Evolutionary conservation across 257 asterid genomes (phyloP).

Genomic region (Linderniella brevidens): DNA sequence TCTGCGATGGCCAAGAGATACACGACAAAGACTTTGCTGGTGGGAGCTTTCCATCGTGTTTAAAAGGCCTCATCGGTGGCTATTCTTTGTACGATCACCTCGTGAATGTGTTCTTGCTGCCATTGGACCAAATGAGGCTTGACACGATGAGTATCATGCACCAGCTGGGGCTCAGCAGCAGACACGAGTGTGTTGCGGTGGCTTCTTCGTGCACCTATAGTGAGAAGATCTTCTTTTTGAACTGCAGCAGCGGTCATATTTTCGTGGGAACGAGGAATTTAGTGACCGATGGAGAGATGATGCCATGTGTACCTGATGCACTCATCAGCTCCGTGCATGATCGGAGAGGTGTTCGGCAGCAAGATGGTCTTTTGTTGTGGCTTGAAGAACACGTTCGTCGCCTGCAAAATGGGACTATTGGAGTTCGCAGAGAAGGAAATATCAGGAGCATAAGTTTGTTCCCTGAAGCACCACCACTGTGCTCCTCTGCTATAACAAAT

Average conservation of each 20-base stretch:
- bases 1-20: slow-evolving; percentile 72
- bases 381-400: slow-evolving; percentile 78
- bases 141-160: slow-evolving; percentile 25
- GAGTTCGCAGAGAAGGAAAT: slow-evolving; percentile 38
- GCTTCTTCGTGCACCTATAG: slow-evolving; percentile 46
- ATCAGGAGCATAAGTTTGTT: slow-evolving; percentile 48
- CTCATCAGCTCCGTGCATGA: slow-evolving; percentile 36
- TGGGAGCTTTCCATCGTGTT: slow-evolving; percentile 22
- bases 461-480: slow-evolving; percentile 61
- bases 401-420: slow-evolving; percentile 42
- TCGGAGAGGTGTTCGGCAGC: slow-evolving; percentile 24
- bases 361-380: slow-evolving; percentile 83
- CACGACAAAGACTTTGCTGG: slow-evolving; percentile 15
- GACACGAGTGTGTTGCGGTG: slow-evolving; percentile 36
- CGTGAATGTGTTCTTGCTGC: slow-evolving; percentile 67
- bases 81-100: slow-evolving; percentile 50
- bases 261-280: slow-evolving; percentile 67
- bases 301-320: slow-evolving; percentile 73
- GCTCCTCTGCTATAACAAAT: slow-evolving; percentile 53
- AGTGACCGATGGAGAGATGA: slow-evolving; percentile 49
- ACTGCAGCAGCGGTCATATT: slow-evolving; percentile 73
- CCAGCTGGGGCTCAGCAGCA: slow-evolving; percentile 23
- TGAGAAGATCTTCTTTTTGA: slow-evolving; percentile 51
- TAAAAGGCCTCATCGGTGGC: slow-evolving; percentile 87
- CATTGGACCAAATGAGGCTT: slow-evolving; percentile 34